Evolutionary conservation across 1,284 basidiomycete genomes (phyloP).

Genomic region (Ganoderma lucidum): DNA sequence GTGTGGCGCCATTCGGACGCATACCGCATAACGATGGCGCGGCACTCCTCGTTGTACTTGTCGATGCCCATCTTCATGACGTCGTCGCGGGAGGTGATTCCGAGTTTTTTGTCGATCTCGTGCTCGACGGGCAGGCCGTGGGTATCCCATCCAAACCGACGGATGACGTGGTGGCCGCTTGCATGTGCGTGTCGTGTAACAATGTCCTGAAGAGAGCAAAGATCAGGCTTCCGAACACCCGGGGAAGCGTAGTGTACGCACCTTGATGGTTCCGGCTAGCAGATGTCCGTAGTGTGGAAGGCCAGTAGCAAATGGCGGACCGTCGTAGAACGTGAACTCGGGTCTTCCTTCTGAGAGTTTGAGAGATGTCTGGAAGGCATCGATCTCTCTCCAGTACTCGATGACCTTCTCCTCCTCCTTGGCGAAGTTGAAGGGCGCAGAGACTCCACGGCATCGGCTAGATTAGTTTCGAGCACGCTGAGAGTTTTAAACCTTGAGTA

Average conservation of each 20-base stretch:
- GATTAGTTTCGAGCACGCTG: not conserved
- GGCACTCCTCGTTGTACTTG: conserved; percentile 97
- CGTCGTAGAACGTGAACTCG: conserved; percentile 96
- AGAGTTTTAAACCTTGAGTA: conserved; percentile 24
- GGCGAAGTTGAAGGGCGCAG: conserved; percentile 86
- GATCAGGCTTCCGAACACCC: not conserved
- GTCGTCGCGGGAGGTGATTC: conserved; percentile 93
- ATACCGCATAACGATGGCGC: conserved; percentile 98
- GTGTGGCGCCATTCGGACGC: conserved; percentile 93
- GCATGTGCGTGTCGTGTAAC: conserved; percentile 96
- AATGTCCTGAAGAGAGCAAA: conserved; percentile 73
- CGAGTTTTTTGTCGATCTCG: conserved; percentile 98
- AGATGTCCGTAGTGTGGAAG: conserved; percentile 97
- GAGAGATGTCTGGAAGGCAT: conserved; percentile 95
- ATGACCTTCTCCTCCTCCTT: conserved; percentile 95
- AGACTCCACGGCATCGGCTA: conserved; percentile 53
- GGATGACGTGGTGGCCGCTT: conserved; percentile 93
- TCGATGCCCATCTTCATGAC: conserved; percentile 97
- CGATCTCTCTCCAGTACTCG: conserved; percentile 94
- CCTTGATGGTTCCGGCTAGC: conserved; percentile 95
- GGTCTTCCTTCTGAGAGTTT: conserved; percentile 92
- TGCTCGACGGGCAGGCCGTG: conserved; percentile 99
- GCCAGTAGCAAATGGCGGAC: conserved; percentile 97
- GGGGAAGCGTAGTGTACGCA: conserved; percentile 44
- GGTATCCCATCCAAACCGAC: conserved; percentile 99